Percentiles rank a stretch among this genome's conserved stretches.
These are phyloP conservation scores for Babesia ovis DNA, from an alignment of 169 alveolate genomes.

Conservation along the genomic window DNA sequence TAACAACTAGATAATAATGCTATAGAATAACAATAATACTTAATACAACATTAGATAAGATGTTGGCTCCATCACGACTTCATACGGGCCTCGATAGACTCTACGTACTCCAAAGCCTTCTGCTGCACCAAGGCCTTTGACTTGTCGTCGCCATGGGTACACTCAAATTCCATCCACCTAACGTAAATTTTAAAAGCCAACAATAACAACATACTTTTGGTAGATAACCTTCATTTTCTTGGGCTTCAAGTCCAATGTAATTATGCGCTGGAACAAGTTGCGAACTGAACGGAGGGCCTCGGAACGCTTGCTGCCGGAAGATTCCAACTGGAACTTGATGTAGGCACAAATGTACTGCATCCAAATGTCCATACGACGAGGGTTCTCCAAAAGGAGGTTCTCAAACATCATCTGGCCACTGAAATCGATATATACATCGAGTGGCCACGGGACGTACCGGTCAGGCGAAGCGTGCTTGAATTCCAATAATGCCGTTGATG, in stretches of 20 bases:
- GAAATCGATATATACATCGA: not conserved
- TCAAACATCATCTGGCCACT: constrained; percentile 83
- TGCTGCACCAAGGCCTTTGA: constrained; percentile 79
- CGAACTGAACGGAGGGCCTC: constrained; percentile 53
- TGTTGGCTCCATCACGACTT: no score
- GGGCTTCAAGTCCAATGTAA: constrained; percentile 67
- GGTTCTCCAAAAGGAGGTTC: constrained; percentile 80
- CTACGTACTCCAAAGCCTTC: constrained; percentile 80
- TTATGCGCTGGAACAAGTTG: constrained; percentile 63
- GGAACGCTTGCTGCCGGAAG: constrained; percentile 26
- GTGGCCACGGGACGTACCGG: constrained; percentile 49
- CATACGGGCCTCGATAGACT: constrained; percentile 51
- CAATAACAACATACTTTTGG: constrained; percentile 46
- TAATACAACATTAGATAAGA: no score
- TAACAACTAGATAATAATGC: no score
- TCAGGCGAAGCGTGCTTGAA: constrained; percentile 76
- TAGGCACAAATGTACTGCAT: constrained; percentile 79
- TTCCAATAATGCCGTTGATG: constrained; percentile 81
- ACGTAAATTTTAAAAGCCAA: constrained; percentile 24
- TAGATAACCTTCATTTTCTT: constrained; percentile 68
- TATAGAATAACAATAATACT: no score
- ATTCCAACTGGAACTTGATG: constrained; percentile 67
- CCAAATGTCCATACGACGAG: constrained; percentile 85
- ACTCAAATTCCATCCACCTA: constrained; percentile 83
- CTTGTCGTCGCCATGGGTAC: constrained; percentile 73